These are phyloP conservation scores for Fusarium lyarnte DNA, from an alignment of 2,329 filamentous ascomycete genomes.

Conservation along the genomic window DNA sequence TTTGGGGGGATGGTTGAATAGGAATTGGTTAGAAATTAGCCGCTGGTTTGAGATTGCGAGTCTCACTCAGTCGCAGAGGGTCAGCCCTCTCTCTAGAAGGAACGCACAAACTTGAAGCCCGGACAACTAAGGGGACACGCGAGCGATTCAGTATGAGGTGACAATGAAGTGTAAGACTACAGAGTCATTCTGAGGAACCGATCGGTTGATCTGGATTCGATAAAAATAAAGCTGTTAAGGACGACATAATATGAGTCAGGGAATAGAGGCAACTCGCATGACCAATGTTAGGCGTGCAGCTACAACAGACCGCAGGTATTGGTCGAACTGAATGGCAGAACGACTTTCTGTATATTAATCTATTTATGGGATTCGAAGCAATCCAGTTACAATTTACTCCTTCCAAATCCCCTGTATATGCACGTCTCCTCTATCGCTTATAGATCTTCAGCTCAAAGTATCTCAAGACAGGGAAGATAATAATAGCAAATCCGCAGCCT, in stretches of 20 bases:
- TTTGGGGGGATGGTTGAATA: neutral
- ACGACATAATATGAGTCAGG: neutral
- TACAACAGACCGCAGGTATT: too few relatives aligned
- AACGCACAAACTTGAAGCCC: neutral
- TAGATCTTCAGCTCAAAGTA: conserved; percentile 43
- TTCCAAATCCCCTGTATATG: rapidly evolving
- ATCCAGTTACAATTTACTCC: neutral
- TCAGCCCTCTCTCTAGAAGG: rapidly evolving
- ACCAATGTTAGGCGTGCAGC: neutral
- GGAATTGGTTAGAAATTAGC: neutral
- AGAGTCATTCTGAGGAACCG: neutral
- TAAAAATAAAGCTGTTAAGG: neutral
- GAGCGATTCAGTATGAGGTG: too few relatives aligned
- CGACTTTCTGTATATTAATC: neutral
- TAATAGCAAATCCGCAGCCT: conserved; percentile 72
- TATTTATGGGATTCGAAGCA: neutral
- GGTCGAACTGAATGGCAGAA: too few relatives aligned
- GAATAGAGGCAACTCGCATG: neutral
- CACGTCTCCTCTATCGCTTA: conserved; percentile 16
- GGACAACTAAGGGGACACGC: neutral
- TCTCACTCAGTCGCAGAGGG: neutral
- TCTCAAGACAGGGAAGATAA: conserved; percentile 43
- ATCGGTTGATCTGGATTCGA: neutral
- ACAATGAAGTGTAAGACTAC: neutral
- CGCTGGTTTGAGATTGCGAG: neutral